Conservation (phyloP, 164 flowering plant species). For the Piper longum region DNA sequence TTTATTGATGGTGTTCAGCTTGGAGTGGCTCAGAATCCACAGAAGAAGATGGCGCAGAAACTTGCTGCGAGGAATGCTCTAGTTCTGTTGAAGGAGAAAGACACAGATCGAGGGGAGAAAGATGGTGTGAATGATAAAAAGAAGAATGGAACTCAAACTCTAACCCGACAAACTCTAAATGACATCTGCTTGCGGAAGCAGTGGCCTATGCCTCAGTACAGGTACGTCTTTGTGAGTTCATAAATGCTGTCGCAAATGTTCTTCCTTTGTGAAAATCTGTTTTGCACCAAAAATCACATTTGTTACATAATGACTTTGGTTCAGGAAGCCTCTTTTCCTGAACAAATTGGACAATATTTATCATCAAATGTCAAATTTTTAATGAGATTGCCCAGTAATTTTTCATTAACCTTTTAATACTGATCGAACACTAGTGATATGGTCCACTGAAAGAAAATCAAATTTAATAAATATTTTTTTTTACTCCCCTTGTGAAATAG, state of each 20-base stretch:
- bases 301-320: no score
- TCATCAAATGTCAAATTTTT: no score
- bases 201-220: constrained; percentile 97
- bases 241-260: background rate
- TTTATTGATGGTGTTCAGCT: constrained; percentile 83
- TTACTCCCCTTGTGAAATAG: no score
- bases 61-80: constrained; percentile 96
- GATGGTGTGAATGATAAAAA: constrained; percentile 45
- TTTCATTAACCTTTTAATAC: no score
- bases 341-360: no score
- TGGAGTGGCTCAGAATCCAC: constrained; percentile 87
- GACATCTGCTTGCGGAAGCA: constrained; percentile 88
- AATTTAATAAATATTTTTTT: background rate
- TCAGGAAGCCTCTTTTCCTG: no score
- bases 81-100: constrained; percentile 71
- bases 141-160: constrained; percentile 61
- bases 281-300: no score
- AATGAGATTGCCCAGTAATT: no score
- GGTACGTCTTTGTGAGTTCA: constrained; percentile 31
- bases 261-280: no score
- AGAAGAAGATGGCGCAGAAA: constrained; percentile 99
- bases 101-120: constrained; percentile 38
- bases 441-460: no score
- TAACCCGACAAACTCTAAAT: constrained; percentile 87
- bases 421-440: no score